A percentile compares a stretch with the other conserved stretches of the same genome.
Evolutionary conservation across 768 basidiomycete species (phyloP).

Genomic region (Lentinus tigrinus): DNA sequence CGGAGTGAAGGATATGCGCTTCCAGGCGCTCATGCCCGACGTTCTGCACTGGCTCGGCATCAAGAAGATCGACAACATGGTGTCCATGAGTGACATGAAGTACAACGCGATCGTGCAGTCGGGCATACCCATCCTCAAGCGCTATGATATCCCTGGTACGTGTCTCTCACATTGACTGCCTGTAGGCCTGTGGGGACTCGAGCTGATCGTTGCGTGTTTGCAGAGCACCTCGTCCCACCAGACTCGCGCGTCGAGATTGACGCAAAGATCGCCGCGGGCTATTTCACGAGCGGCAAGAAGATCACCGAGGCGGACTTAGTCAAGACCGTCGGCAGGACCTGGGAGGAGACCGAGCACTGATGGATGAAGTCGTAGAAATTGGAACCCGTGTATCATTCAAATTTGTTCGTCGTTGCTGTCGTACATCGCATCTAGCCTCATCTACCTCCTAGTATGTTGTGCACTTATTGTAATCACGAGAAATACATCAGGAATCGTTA

Average conservation of each 20-base stretch:
- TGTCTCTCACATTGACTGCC: too few relatives aligned
- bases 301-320: slow-evolving; percentile 75
- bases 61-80: slow-evolving; percentile 84
- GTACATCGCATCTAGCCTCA: not conserved
- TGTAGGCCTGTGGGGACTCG: not conserved
- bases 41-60: slow-evolving; percentile 95
- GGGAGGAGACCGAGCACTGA: slow-evolving; percentile 88
- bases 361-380: not conserved
- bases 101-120: slow-evolving; percentile 91
- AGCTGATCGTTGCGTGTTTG: not conserved
- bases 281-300: slow-evolving; percentile 80
- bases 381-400: not conserved
- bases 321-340: slow-evolving; percentile 84
- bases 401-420: not conserved
- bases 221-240: slow-evolving; percentile 84
- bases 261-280: slow-evolving; percentile 93
- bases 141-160: slow-evolving; percentile 86
- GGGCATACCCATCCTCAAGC: slow-evolving; percentile 76
- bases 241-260: slow-evolving; percentile 94
- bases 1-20: slow-evolving; percentile 95
- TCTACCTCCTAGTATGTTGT: not conserved
- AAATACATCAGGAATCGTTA: not conserved
- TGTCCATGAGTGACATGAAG: slow-evolving; percentile 94
- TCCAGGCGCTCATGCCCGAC: slow-evolving; percentile 94
- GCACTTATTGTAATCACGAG: not conserved